phyloP scores from a whole-genome alignment of 2,329 filamentous ascomycete species.

The Nemania abortiva region DNA sequence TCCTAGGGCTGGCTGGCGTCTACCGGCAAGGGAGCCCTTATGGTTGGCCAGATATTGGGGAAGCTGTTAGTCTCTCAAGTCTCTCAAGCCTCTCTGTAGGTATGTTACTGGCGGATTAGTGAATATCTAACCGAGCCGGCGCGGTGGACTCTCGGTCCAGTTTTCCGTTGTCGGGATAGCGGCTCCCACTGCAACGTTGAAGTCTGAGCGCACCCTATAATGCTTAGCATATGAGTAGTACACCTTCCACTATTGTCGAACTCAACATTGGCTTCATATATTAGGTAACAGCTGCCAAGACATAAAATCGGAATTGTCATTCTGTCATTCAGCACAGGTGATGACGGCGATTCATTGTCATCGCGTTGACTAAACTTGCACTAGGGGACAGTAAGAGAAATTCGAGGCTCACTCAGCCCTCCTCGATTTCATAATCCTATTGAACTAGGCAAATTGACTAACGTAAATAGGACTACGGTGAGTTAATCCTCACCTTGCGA shows the following conservation, averaged over 20 bases:
- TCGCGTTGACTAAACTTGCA: slow-evolving; percentile 8
- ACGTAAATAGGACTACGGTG: background rate
- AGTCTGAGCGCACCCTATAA: slow-evolving; percentile 34
- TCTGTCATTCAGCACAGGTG: slow-evolving; percentile 2
- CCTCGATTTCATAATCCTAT: slow-evolving; percentile 16
- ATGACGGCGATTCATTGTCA: background rate
- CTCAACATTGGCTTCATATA: slow-evolving; percentile 3
- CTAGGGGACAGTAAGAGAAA: slow-evolving; percentile 6
- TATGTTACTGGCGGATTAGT: slow-evolving; percentile 4
- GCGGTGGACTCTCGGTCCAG: slow-evolving; percentile 38
- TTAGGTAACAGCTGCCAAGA: slow-evolving; percentile 21
- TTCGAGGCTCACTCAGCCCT: slow-evolving; percentile 29
- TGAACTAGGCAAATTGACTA: slow-evolving; percentile 4
- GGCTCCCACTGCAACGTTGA: slow-evolving; percentile 35
- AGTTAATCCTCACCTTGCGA: background rate
- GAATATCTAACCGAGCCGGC: slow-evolving; percentile 27
- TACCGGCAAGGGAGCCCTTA: slow-evolving; percentile 28
- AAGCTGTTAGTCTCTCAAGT: background rate
- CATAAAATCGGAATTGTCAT: slow-evolving; percentile 4
- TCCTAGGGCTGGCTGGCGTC: slow-evolving; percentile 21
- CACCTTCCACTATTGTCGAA: background rate
- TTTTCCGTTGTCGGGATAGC: slow-evolving; percentile 39
- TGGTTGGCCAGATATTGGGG: slow-evolving; percentile 19
- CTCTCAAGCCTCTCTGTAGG: slow-evolving; percentile 6
- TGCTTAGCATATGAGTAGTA: slow-evolving; percentile 19